Evolutionary conservation across 2,329 filamentous ascomycete species (phyloP).

Genomic region (Plectosphaerella cucumerina): DNA sequence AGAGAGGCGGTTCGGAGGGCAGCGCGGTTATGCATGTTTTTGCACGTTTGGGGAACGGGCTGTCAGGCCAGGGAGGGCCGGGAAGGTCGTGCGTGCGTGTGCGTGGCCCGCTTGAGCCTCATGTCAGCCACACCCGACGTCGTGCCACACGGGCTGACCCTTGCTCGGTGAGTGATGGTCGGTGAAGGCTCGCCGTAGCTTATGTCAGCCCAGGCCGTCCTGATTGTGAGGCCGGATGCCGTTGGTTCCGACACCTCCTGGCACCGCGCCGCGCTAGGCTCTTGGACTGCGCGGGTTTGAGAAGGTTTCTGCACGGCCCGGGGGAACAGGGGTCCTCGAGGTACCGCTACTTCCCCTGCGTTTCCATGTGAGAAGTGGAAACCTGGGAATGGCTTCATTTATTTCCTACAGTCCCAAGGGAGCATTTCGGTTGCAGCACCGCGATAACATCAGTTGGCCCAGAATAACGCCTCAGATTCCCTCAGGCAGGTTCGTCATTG

Average conservation of each 20-base stretch:
- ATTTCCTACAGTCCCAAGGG: too few species aligned
- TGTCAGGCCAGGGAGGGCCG: neutral
- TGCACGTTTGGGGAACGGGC: neutral
- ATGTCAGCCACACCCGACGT: too few species aligned
- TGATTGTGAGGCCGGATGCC: neutral
- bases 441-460: neutral
- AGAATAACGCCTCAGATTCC: neutral
- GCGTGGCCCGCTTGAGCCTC: too few species aligned
- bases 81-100: too few species aligned
- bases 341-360: slow-evolving; percentile 29
- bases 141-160: too few species aligned
- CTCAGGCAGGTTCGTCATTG: neutral
- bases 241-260: slow-evolving; percentile 2
- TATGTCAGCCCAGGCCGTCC: neutral
- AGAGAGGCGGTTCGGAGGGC: neutral
- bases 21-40: neutral
- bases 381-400: neutral
- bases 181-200: neutral
- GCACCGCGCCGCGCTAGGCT: slow-evolving; percentile 19
- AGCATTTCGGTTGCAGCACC: too few species aligned
- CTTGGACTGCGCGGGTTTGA: slow-evolving; percentile 43
- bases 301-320: slow-evolving; percentile 38
- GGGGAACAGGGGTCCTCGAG: slow-evolving; percentile 6
- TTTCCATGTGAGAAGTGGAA: neutral
- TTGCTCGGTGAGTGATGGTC: too few species aligned